Base-by-base conservation (phyloP, 2,329 filamentous ascomycete genomes). In the Pseudopyrenochaeta lycopersici region DNA sequence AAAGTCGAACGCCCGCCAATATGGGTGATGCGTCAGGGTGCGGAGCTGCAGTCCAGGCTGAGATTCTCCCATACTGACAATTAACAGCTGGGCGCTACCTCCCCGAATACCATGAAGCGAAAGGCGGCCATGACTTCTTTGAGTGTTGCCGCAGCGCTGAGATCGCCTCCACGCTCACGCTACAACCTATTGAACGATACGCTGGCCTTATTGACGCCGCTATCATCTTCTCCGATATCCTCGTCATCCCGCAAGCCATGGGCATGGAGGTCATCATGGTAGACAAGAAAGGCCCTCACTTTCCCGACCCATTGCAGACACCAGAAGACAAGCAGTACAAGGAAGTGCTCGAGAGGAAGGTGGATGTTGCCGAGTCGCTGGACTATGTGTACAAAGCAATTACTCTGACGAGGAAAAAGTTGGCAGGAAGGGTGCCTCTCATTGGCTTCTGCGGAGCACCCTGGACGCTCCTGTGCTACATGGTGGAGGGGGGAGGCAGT, bases 21-120 rank as follows among this genome's bases (percentile, higher is more conserved):
- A 82, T 99, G 95, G 95, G 92, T 99, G 75, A 99, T 99, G 95
- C 90, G 95, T 78, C 95, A 99, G 87, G 92, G 92, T 94, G 82
- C 76, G 77, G 44, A 44, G 43, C 36, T 66, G 32, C 23, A 15
- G 12, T 46, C 18, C 12, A 14, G 38, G 50, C 20, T 27, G 31
- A 35, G 44, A 43, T 33, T 43, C 6, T 32, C 9, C n/a, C 27
- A 29, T 40, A 33, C 57, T 71, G 15, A 73, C 17, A 32, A 9
- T 27, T 3, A 15, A 44, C 63, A 97, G 95, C 95, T 72, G 95
- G 95, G 55, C 90, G 95, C 68, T 99, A 99, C 76, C 90, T 99
- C 18, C 95, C 94, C 60, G 95, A 99, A 78, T 99, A 99, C 77
- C 95, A 99, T 76, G 86, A 96, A 80, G 94, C 90, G 55, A 99